Evolutionary conservation across 352 stramenopile genomes (phyloP).

Genomic region (Thalassiosira exigua): DNA sequence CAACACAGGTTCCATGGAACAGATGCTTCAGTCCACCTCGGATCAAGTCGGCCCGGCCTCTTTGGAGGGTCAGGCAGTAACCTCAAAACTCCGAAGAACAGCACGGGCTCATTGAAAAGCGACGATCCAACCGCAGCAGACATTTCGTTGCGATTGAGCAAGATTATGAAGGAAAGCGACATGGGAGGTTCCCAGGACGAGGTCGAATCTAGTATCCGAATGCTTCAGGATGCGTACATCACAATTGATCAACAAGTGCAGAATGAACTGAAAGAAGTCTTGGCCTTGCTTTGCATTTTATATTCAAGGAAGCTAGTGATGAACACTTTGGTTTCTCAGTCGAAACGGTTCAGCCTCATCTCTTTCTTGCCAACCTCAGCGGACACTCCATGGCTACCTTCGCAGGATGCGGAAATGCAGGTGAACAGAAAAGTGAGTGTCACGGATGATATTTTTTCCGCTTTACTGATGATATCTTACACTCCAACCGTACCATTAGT

Average conservation of each 20-base stretch:
- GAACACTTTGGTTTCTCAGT: constrained; percentile 70
- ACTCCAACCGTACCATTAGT: too few relatives aligned
- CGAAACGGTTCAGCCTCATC: constrained; percentile 65
- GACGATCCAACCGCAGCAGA: constrained; percentile 42
- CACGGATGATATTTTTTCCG: too few relatives aligned
- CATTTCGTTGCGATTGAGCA: constrained; percentile 52
- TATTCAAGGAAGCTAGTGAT: constrained; percentile 80
- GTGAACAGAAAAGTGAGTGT: too few relatives aligned
- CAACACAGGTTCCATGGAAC: constrained; percentile 85
- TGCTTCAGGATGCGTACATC: constrained; percentile 42
- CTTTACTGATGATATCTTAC: too few relatives aligned
- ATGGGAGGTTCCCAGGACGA: constrained; percentile 21
- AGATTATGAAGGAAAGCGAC: constrained; percentile 37
- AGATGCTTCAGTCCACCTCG: constrained; percentile 85
- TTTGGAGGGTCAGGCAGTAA: constrained; percentile 12
- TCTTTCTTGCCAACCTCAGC: constrained; percentile 45
- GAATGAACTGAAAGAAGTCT: constrained; percentile 62
- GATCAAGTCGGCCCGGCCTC: constrained; percentile 47
- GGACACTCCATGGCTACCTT: constrained; percentile 26
- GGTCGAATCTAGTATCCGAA: constrained; percentile 34
- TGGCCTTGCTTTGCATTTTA: constrained; percentile 58
- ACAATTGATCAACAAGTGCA: constrained; percentile 42
- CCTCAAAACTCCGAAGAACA: constrained; percentile 46
- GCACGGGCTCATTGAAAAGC: constrained; percentile 17
- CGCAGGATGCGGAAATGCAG: constrained; percentile 35